Base-by-base conservation (phyloP, 345 rosid genomes). In the Eucalyptus erythrocorys region DNA sequence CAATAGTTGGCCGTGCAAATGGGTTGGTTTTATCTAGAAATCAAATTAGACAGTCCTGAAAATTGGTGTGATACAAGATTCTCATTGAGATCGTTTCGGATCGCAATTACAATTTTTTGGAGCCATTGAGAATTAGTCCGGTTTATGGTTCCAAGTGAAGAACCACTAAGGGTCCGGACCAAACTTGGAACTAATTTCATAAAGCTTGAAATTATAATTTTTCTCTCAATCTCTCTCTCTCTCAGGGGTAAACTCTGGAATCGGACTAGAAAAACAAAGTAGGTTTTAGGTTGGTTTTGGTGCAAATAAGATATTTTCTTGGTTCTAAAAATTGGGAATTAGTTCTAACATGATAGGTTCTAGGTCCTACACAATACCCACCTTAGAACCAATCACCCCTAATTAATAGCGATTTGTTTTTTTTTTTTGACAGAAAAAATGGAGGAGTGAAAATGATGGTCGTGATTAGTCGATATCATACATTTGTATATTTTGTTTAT, bases 81-180 rank as follows among this genome's bases (percentile, higher is more conserved):
- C 30, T 6, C 3, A 0, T 55, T 55, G 13, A 26, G 24, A 55
- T 22, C 1, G 0, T 9, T 55, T 51, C 0, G 1, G 57, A 51
- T 51, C 26, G 3, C 30, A 24, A 55, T 55, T 55, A 55, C 30
- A 24, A 55, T 2, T 55, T 55, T 55, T 55, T 55, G 3, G 13
- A 55, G 30, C 3, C 30, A 55, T 55, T 55, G 1, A 9, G 13
- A 55, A 55, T 26, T 1, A 26, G 61, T 55, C 1, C 1, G 1
- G 13, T 55, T 55, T 55, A 55, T 9, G 30, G 61, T 55, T 55
- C 30, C 13, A 26, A 55, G 30, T 55, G 3, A 55, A 55, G 30
- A 55, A 55, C 6, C 30, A 2, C 61, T 2, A 0, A 2, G 30
- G 61, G 61, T 22, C 24, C 0, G 1, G 61, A 55, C 61, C 61